Percentiles rank a stretch among this genome's conserved stretches.
phyloP scores from a whole-genome alignment of 2,329 filamentous ascomycete species.

The Fusarium pseudocircinatum region DNA sequence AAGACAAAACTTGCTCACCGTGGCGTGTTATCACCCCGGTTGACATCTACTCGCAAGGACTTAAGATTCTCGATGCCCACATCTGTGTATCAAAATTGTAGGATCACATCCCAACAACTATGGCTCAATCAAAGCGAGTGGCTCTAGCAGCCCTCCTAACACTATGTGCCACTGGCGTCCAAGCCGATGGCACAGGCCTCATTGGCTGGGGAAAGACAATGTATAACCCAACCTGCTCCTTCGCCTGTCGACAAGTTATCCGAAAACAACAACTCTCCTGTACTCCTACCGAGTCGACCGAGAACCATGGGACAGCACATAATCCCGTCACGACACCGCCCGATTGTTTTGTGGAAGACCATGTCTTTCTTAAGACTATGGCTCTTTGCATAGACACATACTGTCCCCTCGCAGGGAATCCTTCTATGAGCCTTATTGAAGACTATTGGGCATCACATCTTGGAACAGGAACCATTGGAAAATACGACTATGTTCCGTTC shows the following conservation, averaged over 20 bases:
- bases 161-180: background rate
- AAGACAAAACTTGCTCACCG: background rate
- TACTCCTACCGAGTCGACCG: constrained; percentile 39
- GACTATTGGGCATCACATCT: constrained; percentile 46
- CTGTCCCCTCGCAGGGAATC: constrained; percentile 39
- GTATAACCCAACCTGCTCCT: constrained; percentile 48
- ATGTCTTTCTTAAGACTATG: constrained; percentile 46
- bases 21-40: background rate
- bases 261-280: constrained; percentile 42
- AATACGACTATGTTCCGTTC: constrained; percentile 36
- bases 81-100: background rate
- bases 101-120: background rate
- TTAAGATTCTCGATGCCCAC: background rate
- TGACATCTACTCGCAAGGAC: background rate
- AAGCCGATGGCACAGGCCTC: constrained; percentile 42
- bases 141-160: background rate
- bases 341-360: constrained; percentile 44
- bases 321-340: constrained; percentile 36
- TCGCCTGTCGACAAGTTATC: constrained; percentile 48
- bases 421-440: constrained; percentile 26
- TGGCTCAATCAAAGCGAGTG: background rate
- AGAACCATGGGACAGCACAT: constrained; percentile 40
- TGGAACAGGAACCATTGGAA: constrained; percentile 41
- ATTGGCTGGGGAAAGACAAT: constrained; percentile 50
- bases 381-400: constrained; percentile 49